These are phyloP conservation scores for Vitis amurensis DNA, from an alignment of 164 flowering plant genomes.

Conservation along the genomic window DNA sequence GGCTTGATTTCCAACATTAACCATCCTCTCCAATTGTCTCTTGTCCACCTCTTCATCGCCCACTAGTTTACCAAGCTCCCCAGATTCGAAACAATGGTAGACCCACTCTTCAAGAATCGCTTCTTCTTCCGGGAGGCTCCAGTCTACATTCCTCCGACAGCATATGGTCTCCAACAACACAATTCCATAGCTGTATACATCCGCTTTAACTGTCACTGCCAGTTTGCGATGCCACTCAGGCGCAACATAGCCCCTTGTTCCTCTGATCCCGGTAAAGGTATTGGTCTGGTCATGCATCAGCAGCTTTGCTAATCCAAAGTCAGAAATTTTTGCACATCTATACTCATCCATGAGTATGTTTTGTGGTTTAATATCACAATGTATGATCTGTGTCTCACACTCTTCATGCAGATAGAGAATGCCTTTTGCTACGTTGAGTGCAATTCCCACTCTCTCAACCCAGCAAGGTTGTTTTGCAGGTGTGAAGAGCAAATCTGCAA, in stretches of 20 bases:
- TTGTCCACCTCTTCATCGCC: slow-evolving; percentile 13
- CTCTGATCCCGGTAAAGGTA: slow-evolving; percentile 28
- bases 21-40: slow-evolving; percentile 13
- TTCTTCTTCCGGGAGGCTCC: slow-evolving; percentile 15
- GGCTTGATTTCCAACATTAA: too few relatives aligned
- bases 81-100: slow-evolving; percentile 21
- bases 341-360: slow-evolving; percentile 19
- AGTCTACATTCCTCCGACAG: background rate
- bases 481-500: slow-evolving; percentile 17
- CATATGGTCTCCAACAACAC: too few relatives aligned
- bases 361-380: slow-evolving; percentile 21
- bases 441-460: slow-evolving; percentile 15
- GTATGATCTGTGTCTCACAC: slow-evolving; percentile 16
- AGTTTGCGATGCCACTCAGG: too few relatives aligned
- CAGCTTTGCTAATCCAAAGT: slow-evolving; percentile 22
- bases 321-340: slow-evolving; percentile 11
- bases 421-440: slow-evolving; percentile 14
- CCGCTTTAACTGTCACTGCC: too few relatives aligned
- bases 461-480: slow-evolving; percentile 6
- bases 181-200: too few relatives aligned
- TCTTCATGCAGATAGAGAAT: slow-evolving; percentile 17
- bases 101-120: slow-evolving; percentile 32
- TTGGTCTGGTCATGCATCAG: slow-evolving; percentile 11
- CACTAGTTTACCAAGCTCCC: slow-evolving; percentile 16
- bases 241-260: slow-evolving; percentile 27